Percentiles rank a stretch among this genome's conserved stretches.
Evolutionary conservation across 495 filamentous ascomycete genomes (phyloP).

Genomic region (Penicillium odoratum): DNA sequence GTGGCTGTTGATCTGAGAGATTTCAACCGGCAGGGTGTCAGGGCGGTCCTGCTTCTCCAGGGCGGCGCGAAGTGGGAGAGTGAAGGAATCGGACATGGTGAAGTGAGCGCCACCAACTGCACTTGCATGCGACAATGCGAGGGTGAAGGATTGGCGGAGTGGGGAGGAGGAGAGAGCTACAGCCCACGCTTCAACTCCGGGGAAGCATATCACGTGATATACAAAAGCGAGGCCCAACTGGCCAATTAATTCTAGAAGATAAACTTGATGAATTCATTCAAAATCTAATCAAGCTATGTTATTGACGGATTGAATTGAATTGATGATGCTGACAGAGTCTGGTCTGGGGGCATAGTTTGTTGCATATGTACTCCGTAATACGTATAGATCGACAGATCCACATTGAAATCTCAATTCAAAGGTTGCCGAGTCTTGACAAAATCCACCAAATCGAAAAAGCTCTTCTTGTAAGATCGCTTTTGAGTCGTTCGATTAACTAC

Average conservation of each 20-base stretch:
- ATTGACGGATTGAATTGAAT: too few relatives aligned
- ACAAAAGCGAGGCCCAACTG: neutral
- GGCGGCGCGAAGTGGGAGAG: constrained; percentile 65
- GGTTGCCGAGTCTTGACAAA: constrained; percentile 34
- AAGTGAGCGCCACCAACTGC: neutral
- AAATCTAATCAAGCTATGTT: too few relatives aligned
- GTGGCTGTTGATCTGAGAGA: constrained; percentile 71
- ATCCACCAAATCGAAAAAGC: constrained; percentile 49
- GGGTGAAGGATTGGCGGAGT: neutral
- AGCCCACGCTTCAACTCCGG: neutral
- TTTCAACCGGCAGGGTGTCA: constrained; percentile 67
- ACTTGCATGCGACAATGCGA: neutral
- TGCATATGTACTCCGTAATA: too few relatives aligned
- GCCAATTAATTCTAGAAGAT: neutral
- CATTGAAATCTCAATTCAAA: neutral
- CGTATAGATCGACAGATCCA: too few relatives aligned
- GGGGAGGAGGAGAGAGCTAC: neutral
- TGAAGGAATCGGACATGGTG: constrained; percentile 48
- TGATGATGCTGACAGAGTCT: too few relatives aligned
- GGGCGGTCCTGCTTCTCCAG: constrained; percentile 52
- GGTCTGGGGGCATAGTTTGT: too few relatives aligned
- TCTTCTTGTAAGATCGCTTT: constrained; percentile 45
- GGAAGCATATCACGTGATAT: neutral
- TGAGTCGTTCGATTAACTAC: constrained; percentile 41
- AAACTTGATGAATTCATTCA: neutral